phyloP scores from a whole-genome alignment of 495 filamentous ascomycete genomes.

The Astrothelium subdiscretum region DNA sequence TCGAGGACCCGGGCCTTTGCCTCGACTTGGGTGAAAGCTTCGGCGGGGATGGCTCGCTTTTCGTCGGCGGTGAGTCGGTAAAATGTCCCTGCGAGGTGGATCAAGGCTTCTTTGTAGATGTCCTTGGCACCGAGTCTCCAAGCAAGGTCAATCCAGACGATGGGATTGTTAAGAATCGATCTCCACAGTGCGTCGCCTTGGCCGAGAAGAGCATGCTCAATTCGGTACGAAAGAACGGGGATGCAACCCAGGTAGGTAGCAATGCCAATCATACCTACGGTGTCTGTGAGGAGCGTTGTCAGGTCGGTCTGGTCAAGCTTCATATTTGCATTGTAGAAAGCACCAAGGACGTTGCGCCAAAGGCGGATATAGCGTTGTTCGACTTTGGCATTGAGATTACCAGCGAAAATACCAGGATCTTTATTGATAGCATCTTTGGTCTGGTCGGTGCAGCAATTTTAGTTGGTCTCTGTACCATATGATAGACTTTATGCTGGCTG shows the following conservation, averaged over 20 bases:
- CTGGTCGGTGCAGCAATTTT: conserved; percentile 2
- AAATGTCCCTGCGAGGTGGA: conserved; percentile 38
- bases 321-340: conserved; percentile 30
- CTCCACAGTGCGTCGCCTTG: conserved; percentile 31
- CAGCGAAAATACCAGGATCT: background rate
- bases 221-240: conserved; percentile 24
- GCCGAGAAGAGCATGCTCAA: conserved; percentile 33
- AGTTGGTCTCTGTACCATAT: background rate
- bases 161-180: conserved; percentile 28
- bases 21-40: conserved; percentile 31
- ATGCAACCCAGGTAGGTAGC: conserved; percentile 32
- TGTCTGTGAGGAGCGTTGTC: conserved; percentile 19
- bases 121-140: conserved; percentile 28
- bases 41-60: conserved; percentile 7
- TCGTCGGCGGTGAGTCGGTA: conserved; percentile 11
- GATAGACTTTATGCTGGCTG: background rate
- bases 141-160: conserved; percentile 33
- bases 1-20: conserved; percentile 40
- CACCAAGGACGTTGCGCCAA: conserved; percentile 28
- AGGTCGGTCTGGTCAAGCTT: conserved; percentile 22
- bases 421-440: background rate
- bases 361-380: conserved; percentile 3
- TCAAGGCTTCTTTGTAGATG: conserved; percentile 38
- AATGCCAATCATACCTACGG: conserved; percentile 28
- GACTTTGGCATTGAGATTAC: background rate